Conservation (phyloP, 2,329 filamentous ascomycete species). For the Pestalotiopsis sp. region DNA sequence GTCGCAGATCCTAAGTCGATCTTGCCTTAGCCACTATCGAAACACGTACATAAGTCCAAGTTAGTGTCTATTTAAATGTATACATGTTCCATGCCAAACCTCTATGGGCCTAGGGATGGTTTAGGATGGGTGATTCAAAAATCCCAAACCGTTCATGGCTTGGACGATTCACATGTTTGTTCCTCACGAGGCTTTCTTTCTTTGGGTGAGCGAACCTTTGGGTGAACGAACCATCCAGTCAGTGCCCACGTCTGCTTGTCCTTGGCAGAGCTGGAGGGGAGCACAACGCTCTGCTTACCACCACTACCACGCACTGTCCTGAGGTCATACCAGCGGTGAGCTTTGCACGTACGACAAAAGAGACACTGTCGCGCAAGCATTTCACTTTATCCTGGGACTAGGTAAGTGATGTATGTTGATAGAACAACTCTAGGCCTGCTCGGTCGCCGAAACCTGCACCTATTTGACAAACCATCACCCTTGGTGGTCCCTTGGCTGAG, state of each 20-base stretch:
- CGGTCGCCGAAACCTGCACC: no score
- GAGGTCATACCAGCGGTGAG: not conserved
- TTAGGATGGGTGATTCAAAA: not conserved
- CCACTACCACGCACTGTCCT: not conserved
- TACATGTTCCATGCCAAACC: not conserved
- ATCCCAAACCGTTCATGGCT: not conserved
- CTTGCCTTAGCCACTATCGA: not conserved
- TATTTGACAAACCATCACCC: no score
- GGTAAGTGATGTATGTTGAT: no score
- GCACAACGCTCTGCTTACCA: no score
- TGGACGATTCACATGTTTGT: no score
- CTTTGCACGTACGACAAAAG: not conserved
- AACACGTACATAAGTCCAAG: not conserved
- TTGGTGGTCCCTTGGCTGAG: no score
- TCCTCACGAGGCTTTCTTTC: no score
- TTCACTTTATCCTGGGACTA: no score
- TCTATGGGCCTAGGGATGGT: not conserved
- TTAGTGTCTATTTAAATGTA: no score
- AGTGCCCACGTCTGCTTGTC: not conserved
- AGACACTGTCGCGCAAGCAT: no score
- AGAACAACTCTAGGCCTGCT: no score
- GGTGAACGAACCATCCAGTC: not conserved
- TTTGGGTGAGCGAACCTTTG: not conserved
- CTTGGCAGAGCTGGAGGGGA: not conserved
- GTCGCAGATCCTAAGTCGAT: slow-evolving; percentile 10